A percentile compares a stretch with the other conserved stretches of the same genome.
Conservation (phyloP, 2,329 filamentous ascomycete species). For the Cordyceps javanica region DNA sequence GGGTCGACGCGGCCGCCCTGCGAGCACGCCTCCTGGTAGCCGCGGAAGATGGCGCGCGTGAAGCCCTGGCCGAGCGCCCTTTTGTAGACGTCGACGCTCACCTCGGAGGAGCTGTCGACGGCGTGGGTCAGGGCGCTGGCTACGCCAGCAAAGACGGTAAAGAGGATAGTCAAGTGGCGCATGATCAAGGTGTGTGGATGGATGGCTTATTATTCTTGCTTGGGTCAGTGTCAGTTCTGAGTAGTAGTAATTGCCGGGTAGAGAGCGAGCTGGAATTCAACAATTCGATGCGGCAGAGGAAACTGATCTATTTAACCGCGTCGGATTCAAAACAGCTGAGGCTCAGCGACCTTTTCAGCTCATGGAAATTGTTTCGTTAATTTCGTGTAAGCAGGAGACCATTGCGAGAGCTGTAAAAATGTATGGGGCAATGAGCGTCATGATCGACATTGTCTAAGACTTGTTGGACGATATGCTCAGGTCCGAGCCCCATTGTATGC, state of each 20-base stretch:
- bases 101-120: conserved; percentile 9
- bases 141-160: background rate
- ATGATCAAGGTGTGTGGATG: background rate
- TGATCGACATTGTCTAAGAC: conserved; percentile 3
- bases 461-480: background rate
- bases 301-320: background rate
- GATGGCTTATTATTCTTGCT: background rate
- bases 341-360: background rate
- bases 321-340: background rate
- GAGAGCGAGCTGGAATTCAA: no score
- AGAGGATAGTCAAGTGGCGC: background rate
- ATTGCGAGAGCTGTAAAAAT: background rate
- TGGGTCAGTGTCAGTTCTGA: no score
- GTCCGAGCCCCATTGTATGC: background rate
- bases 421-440: background rate
- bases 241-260: no score
- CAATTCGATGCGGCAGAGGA: no score
- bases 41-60: conserved; percentile 12
- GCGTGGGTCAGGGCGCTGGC: conserved; percentile 9
- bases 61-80: conserved; percentile 13
- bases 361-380: background rate
- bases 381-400: background rate
- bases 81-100: conserved; percentile 1
- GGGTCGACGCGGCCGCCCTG: conserved; percentile 13
- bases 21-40: conserved; percentile 12